Evolutionary conservation across 2,329 filamentous ascomycete species (phyloP).

Genomic region (Fusarium cicatricum): DNA sequence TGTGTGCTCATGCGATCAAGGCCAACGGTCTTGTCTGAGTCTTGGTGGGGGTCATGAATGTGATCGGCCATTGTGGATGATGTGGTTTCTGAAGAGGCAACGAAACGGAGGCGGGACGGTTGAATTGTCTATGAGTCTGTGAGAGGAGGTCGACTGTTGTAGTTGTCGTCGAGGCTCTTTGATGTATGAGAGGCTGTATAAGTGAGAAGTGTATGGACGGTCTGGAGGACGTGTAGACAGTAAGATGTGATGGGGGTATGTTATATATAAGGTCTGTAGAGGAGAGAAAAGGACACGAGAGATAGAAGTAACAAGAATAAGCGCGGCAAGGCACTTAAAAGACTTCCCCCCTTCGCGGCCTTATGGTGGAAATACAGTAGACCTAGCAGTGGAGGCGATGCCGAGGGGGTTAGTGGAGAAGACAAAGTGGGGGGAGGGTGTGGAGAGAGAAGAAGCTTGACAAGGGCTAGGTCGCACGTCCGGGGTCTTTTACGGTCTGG

Average conservation of each 20-base stretch:
- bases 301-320: neutral
- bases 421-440: slow-evolving; percentile 33
- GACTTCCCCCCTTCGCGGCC: slow-evolving; percentile 2
- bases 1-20: slow-evolving; percentile 31
- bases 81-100: neutral
- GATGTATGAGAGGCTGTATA: neutral
- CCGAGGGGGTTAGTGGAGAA: slow-evolving; percentile 15
- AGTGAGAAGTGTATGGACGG: neutral
- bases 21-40: slow-evolving; percentile 38
- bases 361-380: slow-evolving; percentile 7
- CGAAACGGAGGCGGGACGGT: neutral
- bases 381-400: slow-evolving; percentile 17
- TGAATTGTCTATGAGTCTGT: neutral
- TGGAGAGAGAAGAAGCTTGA: slow-evolving; percentile 18
- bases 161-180: no score
- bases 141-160: no score
- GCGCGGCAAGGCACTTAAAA: slow-evolving; percentile 19
- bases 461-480: slow-evolving; percentile 20
- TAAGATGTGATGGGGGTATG: slow-evolving; percentile 23
- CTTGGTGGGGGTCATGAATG: slow-evolving; percentile 31
- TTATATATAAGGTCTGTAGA: slow-evolving; percentile 19
- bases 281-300: slow-evolving; percentile 15
- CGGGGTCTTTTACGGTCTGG: slow-evolving; percentile 28
- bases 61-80: slow-evolving; percentile 34
- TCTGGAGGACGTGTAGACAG: neutral